Conservation (phyloP, 352 stramenopile genomes). For the Globisporangium nagaii region DNA sequence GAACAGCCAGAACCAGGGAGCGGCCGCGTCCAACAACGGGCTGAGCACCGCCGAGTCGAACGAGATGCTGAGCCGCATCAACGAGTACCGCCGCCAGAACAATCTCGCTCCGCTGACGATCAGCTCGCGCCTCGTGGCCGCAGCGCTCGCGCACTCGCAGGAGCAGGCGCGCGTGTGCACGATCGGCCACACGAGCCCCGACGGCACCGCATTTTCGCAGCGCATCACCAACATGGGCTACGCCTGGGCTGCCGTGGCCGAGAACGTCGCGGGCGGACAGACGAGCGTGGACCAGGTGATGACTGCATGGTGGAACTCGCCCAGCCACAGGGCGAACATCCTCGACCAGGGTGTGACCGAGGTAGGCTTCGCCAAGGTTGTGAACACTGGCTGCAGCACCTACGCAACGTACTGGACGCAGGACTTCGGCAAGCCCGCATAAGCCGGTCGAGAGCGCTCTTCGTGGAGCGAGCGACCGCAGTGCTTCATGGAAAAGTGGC, state of each 20-base stretch:
- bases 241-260: constrained; percentile 26
- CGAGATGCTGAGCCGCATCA: constrained; percentile 47
- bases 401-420: constrained; percentile 14
- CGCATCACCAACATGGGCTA: constrained; percentile 38
- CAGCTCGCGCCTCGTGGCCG: constrained; percentile 24
- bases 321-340: constrained; percentile 33
- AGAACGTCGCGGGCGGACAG: constrained; percentile 47
- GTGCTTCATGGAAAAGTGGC: too few relatives aligned
- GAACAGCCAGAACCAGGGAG: not conserved
- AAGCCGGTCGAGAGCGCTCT: not conserved
- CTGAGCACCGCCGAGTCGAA: constrained; percentile 23
- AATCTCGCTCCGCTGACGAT: constrained; percentile 30
- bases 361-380: constrained; percentile 8
- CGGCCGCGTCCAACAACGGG: constrained; percentile 19
- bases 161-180: constrained; percentile 32
- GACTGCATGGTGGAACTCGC: constrained; percentile 39
- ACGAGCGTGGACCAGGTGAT: constrained; percentile 29
- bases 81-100: constrained; percentile 38
- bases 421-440: constrained; percentile 8
- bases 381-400: constrained; percentile 5
- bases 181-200: constrained; percentile 34
- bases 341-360: constrained; percentile 14
- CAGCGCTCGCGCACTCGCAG: constrained; percentile 30
- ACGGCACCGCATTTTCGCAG: constrained; percentile 30
- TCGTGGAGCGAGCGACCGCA: too few relatives aligned